Evolutionary conservation across 129 eudicot genomes (phyloP), one percentile per base, ranked within the genome.

Genomic region (Flaveria ramosissima): DNA sequence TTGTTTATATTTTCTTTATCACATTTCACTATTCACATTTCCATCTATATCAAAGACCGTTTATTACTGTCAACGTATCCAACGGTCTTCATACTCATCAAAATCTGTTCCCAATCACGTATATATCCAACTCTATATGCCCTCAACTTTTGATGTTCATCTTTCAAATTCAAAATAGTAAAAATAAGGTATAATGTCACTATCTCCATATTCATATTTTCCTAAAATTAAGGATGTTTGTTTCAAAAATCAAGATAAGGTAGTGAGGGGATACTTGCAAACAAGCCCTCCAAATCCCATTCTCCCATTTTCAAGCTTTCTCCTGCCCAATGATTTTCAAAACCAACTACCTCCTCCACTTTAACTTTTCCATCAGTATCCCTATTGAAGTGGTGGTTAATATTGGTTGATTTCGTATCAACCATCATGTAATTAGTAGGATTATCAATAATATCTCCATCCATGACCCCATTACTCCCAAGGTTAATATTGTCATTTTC

Each of bases 201-300:
- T 77, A 78, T 78, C 72, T 47, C 36, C 27, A 21, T 7, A 61
- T 71, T 70, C 53, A 61, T 78, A 78, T 78, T 78, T 61, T 71
- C 53, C 83, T 61, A 71, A 16, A 71, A 71, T 80, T 84, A 42
- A 84, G 73, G 42, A 48, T 16, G 30, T 62, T 50, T 55, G 85
- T 56, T 19, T 56, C 62, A 89, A 84, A 86, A 88, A 86, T 88
- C 93, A 84, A 91, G 91, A 76, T 72, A 88, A 65, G 96, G 88
- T 78, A 89, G 78, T 32, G 89, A 82, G 39, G 93, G 82, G 76
- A 88, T 89, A 86, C 86, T 91, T 63, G 91, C 91, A 86, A 91
- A 88, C 85, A 91, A 82, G 77, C 97, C 91, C 77, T 91, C 97
- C 86, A 87, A 88, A 74, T 91, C 97, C 89, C 83, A 87, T 81